A percentile compares a stretch with the other conserved stretches of the same genome.
These are phyloP conservation scores for Trichophyton equinum DNA, from an alignment of 2,329 filamentous ascomycete species.

Conservation along the genomic window DNA sequence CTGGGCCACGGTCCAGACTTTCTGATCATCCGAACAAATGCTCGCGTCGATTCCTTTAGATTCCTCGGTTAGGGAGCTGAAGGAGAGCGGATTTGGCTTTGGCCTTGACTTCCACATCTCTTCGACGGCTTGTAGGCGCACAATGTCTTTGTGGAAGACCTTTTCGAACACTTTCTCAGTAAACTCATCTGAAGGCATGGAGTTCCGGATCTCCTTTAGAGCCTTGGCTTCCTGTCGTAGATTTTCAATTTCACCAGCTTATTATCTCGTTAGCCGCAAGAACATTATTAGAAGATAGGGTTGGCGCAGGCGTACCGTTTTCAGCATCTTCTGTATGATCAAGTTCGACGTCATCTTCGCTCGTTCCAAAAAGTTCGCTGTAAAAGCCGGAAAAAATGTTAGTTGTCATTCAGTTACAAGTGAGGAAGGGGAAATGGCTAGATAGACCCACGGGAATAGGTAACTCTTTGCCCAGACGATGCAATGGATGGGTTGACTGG, in stretches of 20 bases:
- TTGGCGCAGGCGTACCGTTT: conserved; percentile 45
- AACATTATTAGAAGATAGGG: not conserved
- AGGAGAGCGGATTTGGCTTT: conserved; percentile 61
- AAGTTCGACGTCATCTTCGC: conserved; percentile 72
- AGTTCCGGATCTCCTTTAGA: conserved; percentile 66
- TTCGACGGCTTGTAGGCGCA: conserved; percentile 70
- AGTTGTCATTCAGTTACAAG: conserved; percentile 18
- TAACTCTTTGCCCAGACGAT: conserved; percentile 99
- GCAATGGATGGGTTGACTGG: conserved; percentile 92
- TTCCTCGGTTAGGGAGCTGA: conserved; percentile 39
- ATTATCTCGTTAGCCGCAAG: not conserved
- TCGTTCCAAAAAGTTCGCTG: conserved; percentile 77
- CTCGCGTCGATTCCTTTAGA: conserved; percentile 34
- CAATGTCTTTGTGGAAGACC: conserved; percentile 76
- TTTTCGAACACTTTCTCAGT: conserved; percentile 77
- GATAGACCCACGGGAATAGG: conserved; percentile 53
- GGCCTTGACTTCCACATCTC: conserved; percentile 90
- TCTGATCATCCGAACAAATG: conserved; percentile 56
- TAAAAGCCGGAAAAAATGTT: not conserved
- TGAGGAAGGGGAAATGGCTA: not conserved
- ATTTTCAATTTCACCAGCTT: conserved; percentile 71
- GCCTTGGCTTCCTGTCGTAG: conserved; percentile 72
- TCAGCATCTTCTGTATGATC: conserved; percentile 70
- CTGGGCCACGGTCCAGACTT: conserved; percentile 67
- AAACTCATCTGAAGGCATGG: conserved; percentile 69